These are phyloP conservation scores for Hygrocybe punicea DNA, from an alignment of 768 basidiomycete genomes.

Conservation along the genomic window DNA sequence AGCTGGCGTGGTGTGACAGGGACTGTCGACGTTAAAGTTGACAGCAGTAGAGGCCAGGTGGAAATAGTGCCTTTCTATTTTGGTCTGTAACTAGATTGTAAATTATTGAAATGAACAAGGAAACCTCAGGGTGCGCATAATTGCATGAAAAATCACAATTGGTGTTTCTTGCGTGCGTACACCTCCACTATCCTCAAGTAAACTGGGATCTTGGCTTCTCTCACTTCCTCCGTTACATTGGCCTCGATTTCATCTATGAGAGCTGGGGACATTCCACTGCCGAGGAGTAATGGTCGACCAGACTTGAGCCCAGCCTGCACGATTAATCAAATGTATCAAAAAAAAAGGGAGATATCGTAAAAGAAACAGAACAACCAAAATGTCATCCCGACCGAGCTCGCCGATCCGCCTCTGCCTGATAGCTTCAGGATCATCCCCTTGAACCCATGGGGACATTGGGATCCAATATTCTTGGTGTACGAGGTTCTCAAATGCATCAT, in stretches of 20 bases:
- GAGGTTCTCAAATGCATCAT: constrained; percentile 58
- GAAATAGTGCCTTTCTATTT: too few relatives aligned
- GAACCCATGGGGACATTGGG: constrained; percentile 55
- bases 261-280: constrained; percentile 53
- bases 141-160: neutral
- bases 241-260: constrained; percentile 53
- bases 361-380: constrained; percentile 40
- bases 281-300: constrained; percentile 64
- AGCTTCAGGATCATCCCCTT: constrained; percentile 33
- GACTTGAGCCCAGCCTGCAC: constrained; percentile 60
- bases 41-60: too few relatives aligned
- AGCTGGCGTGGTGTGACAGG: constrained; percentile 35
- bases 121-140: too few relatives aligned
- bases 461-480: constrained; percentile 60
- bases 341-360: neutral
- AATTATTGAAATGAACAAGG: too few relatives aligned
- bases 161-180: neutral
- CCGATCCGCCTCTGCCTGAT: constrained; percentile 35
- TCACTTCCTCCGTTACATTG: constrained; percentile 51
- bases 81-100: too few relatives aligned
- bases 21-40: constrained; percentile 34
- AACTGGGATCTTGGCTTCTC: constrained; percentile 29
- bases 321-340: neutral
- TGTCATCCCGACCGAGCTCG: constrained; percentile 51
- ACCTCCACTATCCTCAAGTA: neutral